Evolutionary conservation across 768 basidiomycete genomes (phyloP).

Genomic region (Amyloporia xantha): DNA sequence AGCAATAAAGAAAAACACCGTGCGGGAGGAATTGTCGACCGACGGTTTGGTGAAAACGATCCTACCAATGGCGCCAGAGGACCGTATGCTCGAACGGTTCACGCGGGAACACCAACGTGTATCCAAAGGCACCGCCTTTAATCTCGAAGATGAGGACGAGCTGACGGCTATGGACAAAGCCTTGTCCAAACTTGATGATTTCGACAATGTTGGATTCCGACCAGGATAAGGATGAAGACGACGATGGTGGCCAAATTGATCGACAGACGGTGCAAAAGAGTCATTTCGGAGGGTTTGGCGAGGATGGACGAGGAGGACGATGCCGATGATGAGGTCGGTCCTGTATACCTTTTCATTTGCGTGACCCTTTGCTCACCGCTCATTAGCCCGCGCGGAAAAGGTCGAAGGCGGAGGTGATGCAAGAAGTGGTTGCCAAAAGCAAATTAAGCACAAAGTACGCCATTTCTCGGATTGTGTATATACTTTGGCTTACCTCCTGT

Average conservation of each 20-base stretch:
- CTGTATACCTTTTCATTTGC: conserved; percentile 25
- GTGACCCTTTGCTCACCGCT: conserved; percentile 28
- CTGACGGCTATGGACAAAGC: conserved; percentile 87
- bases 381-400: too few species aligned
- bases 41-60: conserved; percentile 94
- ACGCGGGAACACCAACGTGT: conserved; percentile 81
- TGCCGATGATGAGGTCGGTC: conserved; percentile 18
- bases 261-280: too few species aligned
- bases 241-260: conserved; percentile 58
- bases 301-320: conserved; percentile 43
- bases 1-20: too few species aligned
- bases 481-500: too few species aligned
- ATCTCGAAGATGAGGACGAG: too few species aligned
- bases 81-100: conserved; percentile 95
- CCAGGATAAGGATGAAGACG: conserved; percentile 48
- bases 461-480: too few species aligned
- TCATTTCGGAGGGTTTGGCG: too few species aligned
- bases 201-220: conserved; percentile 58
- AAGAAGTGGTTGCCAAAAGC: too few species aligned
- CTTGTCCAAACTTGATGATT: too few species aligned
- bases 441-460: too few species aligned
- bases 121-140: conserved; percentile 71
- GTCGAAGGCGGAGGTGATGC: too few species aligned
- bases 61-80: conserved; percentile 84
- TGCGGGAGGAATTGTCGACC: conserved; percentile 89